Base-by-base conservation (phyloP, 345 rosid species). In the Camelina neglecta region DNA sequence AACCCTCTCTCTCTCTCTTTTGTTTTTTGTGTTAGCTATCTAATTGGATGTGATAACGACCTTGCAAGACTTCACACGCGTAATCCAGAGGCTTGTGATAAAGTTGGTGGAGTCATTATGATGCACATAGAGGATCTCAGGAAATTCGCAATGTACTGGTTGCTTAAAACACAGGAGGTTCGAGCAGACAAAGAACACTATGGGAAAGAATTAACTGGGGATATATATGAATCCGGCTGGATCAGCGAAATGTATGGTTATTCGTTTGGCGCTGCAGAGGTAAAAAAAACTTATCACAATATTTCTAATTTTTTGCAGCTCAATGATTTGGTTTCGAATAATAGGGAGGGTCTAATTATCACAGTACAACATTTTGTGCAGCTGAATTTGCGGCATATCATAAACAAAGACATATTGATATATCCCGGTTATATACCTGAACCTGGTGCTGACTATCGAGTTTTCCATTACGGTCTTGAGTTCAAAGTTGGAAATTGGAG, bases 231-330 rank as follows among this genome's bases (percentile, higher is more conserved):
- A 65, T 89, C 98, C 49, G 99, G 99, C 56, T 95, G 99, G 99
- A 95, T 95, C 71, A 92, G 98, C 71, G 99, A 95, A 80, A 95
- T 95, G 99, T 95, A 95, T 69, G 99, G 99, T 65, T 95, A 95
- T 81, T 90, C 99, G 26, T 95, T 95, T 53, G 99, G 93, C n/a
- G 99, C 99, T 49, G 99, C 99, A 53, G 98, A 95, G 99, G 98
- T 92, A 72, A 48, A 42, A 18, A 72, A 48, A 42, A 18, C 47
- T 59, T 56, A n/a, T 11, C 64, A 29, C 42, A 41, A 16, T 42
- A 23, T 35, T 16, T 26, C 29, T 12, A 73, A 33, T 45, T 2
- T 31, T 53, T 7, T 29, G 3, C 36, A 12, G 39, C 38, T 49
- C 26, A 31, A n/a, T 60, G 23, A 49, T 38, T 35, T 41, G 16